phyloP scores from a whole-genome alignment of 306 rosid genomes.

The Ormosia emarginata region DNA sequence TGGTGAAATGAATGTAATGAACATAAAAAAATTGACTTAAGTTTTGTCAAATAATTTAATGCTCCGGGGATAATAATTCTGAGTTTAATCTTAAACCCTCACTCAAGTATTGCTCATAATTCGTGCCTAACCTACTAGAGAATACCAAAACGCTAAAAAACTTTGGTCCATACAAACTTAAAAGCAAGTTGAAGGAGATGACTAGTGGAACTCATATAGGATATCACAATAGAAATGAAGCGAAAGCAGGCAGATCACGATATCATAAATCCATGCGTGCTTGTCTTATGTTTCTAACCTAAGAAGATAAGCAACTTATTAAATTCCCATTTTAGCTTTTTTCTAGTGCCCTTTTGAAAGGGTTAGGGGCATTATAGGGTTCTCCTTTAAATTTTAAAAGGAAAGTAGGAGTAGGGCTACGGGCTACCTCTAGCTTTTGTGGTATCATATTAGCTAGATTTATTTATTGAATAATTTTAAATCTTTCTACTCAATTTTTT shows the following conservation, averaged over 20 bases:
- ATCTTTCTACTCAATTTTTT: too few species aligned
- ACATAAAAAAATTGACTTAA: too few species aligned
- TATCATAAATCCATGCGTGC: constrained; percentile 7
- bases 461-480: too few species aligned
- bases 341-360: neutral
- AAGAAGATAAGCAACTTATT: constrained; percentile 9
- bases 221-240: constrained; percentile 6
- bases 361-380: neutral
- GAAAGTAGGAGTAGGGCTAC: constrained; percentile 17
- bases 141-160: neutral
- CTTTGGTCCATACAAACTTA: neutral
- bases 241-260: neutral
- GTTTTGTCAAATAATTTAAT: too few species aligned
- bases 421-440: constrained; percentile 16
- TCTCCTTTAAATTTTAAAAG: neutral
- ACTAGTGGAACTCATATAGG: constrained; percentile 31
- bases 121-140: neutral
- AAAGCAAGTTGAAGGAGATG: constrained; percentile 4
- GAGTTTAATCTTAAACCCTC: neutral
- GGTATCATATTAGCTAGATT: neutral
- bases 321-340: neutral
- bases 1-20: too few species aligned
- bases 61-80: neutral
- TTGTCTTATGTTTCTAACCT: constrained; percentile 20
- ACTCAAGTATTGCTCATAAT: neutral